Base-by-base conservation (phyloP, 108 stramenopile genomes). In the Heterococcus sp. region DNA sequence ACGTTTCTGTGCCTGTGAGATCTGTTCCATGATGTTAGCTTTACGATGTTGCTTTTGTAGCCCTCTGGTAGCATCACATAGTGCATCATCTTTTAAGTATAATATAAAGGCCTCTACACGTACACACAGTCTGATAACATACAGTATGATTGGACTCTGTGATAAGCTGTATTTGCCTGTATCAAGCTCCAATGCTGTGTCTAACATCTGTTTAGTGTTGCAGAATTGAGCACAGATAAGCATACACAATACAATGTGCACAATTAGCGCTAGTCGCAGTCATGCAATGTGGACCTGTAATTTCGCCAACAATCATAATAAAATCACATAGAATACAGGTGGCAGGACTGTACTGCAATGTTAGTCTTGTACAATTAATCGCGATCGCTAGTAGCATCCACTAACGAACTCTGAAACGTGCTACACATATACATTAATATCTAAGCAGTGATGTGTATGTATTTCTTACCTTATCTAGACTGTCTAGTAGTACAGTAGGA, bases 91-190 rank as follows among this genome's bases (percentile, higher is more conserved):
- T 66, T 74, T 73, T 39, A 88, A 71, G 72, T 84, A 88, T 11
- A 85, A 73, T 27, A 83, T 29, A 75, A 85, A 88, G 4, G 74
- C 84, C 31, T 88, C 86, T 33, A 99, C 88, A 4, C 95, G 88
- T 32, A 96, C 95, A 2, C 95, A 94, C 39, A 99, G 88, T n/a
- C 98, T 91, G 39, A 97, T 74, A 3, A 92, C 82, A 82, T 97
- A 99, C 28, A 99, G 86, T 74, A 98, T 98, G 70, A 95, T 75
- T n/a, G 95, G 94, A 8, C 79, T 78, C 33, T 85, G 77, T 35
- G 64, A 21, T 3, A 65, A 1, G 2, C 86, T 71, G 83, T 85
- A 90, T 1, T 87, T 87, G 2, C 89, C 89, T 32, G 89, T 88
- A 76, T 90, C 89, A 26, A 89, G 75, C 73, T 90, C 89, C 30